Conservation (phyloP, 83 land plant species). For the Diphasiastrum complanatum region DNA sequence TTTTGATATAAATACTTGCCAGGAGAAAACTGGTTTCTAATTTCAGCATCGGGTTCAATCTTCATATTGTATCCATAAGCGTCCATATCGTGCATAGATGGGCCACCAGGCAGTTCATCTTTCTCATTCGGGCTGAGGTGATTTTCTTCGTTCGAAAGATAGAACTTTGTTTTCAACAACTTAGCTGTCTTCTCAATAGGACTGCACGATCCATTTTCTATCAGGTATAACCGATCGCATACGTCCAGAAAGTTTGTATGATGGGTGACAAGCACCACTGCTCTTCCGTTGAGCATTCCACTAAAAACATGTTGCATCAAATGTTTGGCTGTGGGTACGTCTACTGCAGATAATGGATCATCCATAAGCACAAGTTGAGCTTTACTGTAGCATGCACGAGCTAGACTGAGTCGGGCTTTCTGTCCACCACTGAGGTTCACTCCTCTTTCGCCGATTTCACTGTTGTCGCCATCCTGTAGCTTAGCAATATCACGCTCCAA, state of each 20-base stretch:
- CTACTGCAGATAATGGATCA: conserved; percentile 40
- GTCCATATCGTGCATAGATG: too few species aligned
- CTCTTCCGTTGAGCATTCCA: conserved; percentile 22
- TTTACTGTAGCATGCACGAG: conserved; percentile 33
- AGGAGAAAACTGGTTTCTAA: too few species aligned
- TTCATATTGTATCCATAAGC: too few species aligned
- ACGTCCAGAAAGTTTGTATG: neutral
- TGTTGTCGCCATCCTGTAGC: conserved; percentile 26
- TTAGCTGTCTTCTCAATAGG: too few species aligned
- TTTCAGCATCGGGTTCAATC: too few species aligned
- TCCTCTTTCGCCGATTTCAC: conserved; percentile 25
- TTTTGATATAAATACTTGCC: too few species aligned
- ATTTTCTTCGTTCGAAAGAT: too few species aligned
- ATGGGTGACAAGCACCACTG: conserved; percentile 5
- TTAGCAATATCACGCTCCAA: conserved; percentile 28
- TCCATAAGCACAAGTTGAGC: conserved; percentile 29
- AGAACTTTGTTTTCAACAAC: too few species aligned
- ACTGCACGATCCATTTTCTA: too few species aligned
- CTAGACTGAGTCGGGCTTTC: neutral
- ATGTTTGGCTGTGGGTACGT: conserved; percentile 37
- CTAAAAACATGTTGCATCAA: conserved; percentile 28
- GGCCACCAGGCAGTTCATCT: too few species aligned
- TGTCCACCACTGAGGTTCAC: conserved; percentile 2
- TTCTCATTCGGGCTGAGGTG: too few species aligned
- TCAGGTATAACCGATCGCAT: too few species aligned